Evolutionary conservation across 345 rosid species (phyloP).

Genomic region (Populus tremula): DNA sequence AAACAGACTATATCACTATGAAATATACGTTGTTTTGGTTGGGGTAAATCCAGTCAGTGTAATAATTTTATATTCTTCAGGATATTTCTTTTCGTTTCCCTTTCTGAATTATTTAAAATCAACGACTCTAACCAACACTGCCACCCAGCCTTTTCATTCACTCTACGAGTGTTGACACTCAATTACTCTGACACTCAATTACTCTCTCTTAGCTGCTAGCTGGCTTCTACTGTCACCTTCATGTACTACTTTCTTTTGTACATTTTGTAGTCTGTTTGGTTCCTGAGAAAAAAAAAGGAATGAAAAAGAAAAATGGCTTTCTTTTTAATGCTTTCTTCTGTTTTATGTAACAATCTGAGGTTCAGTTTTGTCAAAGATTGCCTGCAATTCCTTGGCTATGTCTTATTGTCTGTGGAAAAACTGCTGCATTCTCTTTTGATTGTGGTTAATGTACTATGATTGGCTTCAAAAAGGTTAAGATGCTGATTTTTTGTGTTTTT

Average conservation of each 20-base stretch:
- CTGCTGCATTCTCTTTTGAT: not conserved
- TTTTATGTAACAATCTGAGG: not conserved
- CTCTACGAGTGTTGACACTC: not conserved
- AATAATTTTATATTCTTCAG: not conserved
- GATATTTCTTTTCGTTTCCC: too few species aligned
- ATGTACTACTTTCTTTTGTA: not conserved
- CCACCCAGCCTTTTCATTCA: not conserved
- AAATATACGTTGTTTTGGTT: not conserved
- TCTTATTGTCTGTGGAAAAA: too few species aligned
- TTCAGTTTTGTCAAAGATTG: not conserved
- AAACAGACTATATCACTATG: too few species aligned
- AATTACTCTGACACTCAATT: not conserved
- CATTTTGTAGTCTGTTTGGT: not conserved
- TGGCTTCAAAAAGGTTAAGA: not conserved
- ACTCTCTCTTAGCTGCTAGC: not conserved
- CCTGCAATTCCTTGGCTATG: not conserved
- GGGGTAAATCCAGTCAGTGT: not conserved
- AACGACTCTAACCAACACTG: not conserved
- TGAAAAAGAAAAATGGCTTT: not conserved
- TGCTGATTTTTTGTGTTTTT: not conserved
- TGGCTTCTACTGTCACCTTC: not conserved
- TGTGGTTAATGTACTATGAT: not conserved
- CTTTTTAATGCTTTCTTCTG: not conserved
- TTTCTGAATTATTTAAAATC: not conserved
- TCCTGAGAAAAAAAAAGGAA: not conserved